Base-by-base conservation (phyloP, 2,329 filamentous ascomycete genomes). In the Diaporthe capsici region DNA sequence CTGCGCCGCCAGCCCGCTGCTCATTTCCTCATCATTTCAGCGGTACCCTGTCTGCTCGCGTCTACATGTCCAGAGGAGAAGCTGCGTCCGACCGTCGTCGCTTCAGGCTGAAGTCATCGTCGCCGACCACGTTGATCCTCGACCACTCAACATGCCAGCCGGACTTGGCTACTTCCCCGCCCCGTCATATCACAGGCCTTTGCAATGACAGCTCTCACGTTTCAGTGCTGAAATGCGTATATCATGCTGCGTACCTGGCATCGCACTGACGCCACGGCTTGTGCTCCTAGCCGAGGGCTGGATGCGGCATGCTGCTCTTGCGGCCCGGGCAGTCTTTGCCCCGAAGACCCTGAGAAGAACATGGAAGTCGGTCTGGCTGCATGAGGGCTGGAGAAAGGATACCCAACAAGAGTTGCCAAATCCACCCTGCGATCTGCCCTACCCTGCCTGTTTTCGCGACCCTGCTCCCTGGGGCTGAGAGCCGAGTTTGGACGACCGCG, bases 351-450 rank as follows among this genome's bases (percentile, higher is more conserved):
- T 51, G 65, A n/a, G 10, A 28, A 42, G 65, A 49, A 22, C n/a
- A 39, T 70, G 34, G 65, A 42, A 20, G 10, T 42, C n/a, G 34
- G 65, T 22, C 34, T 70, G 49, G 22, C 28, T 39, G 65, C 65
- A 39, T 55, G 49, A 55, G n/a, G 31, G 49, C 65, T 70, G 49
- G 65, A 31, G 47, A 70, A 25, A 55, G n/a, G 7, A 28, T 15
- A 31, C 34, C 34, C 65, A 70, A 25, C 31, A 70, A 55, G 37
- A 25, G 31, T 22, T 70, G 65, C 22, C 65, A 34, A 51, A 42
- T 31, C 58, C 25, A 73, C 71, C 49, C 47, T 55, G 47, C 25
- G 58, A 73, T 73, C 71, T 73, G 34, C 49, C 65, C 65, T 70
- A 22, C 65, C 65, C 65, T 53, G 22, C 65, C 65, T 53, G 65